Evolutionary conservation across 2,329 filamentous ascomycete species (phyloP).

Genomic region (Aspergillus terreus): DNA sequence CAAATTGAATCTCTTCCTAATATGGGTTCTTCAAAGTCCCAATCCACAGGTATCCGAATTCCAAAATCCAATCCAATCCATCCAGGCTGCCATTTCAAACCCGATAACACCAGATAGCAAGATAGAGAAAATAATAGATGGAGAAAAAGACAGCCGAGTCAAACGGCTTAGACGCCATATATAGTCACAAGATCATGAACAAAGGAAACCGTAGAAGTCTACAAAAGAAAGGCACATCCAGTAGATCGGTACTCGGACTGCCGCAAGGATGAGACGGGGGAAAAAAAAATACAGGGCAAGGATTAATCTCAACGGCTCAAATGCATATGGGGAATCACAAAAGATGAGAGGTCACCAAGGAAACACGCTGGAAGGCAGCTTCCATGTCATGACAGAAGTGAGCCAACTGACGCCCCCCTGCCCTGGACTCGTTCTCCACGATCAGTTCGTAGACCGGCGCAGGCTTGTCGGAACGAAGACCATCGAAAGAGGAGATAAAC

Average conservation of each 20-base stretch:
- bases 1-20: background rate
- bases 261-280: background rate
- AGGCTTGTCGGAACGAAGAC: constrained; percentile 61
- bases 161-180: constrained; percentile 5
- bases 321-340: constrained; percentile 31
- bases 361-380: constrained; percentile 40
- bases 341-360: constrained; percentile 38
- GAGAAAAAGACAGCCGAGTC: constrained; percentile 4
- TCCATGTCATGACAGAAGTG: constrained; percentile 39
- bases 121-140: constrained; percentile 7
- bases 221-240: constrained; percentile 12
- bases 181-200: constrained; percentile 21
- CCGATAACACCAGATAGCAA: constrained; percentile 4
- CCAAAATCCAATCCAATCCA: background rate
- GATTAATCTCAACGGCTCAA: constrained; percentile 6
- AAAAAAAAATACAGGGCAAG: constrained; percentile 15
- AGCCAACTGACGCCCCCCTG: constrained; percentile 30
- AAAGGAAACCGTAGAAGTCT: constrained; percentile 21
- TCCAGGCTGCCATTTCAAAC: background rate
- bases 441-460: constrained; percentile 62
- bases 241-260: constrained; percentile 7
- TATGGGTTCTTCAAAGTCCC: background rate
- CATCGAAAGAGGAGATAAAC: constrained; percentile 41
- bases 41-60: background rate
- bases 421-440: constrained; percentile 39